phyloP scores from a whole-genome alignment of 352 stramenopile genomes.

The Phytophthora lateralis region DNA sequence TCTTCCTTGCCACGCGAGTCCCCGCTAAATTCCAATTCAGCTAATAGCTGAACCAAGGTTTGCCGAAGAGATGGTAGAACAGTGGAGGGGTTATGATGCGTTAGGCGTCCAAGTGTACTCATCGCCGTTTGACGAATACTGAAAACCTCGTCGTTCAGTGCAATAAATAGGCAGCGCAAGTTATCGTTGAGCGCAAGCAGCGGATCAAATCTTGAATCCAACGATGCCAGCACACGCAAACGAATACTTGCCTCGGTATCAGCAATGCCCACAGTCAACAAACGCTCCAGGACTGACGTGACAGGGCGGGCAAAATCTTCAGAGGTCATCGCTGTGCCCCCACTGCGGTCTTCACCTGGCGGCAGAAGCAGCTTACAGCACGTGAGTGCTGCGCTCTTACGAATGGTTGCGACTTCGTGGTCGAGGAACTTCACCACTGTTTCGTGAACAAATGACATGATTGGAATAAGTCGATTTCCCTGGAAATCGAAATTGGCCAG shows the following conservation, averaged over 20 bases:
- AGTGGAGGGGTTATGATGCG: conserved; percentile 82
- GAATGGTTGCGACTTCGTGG: conserved; percentile 83
- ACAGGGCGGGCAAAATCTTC: conserved; percentile 80
- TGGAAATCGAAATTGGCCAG: conserved; percentile 89
- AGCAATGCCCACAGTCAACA: conserved; percentile 86
- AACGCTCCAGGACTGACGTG: conserved; percentile 74
- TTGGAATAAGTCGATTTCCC: conserved; percentile 82
- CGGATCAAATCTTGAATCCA: conserved; percentile 84
- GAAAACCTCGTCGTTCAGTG: conserved; percentile 87
- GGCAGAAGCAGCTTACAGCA: conserved; percentile 87
- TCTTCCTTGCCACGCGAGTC: conserved; percentile 85
- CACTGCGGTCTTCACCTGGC: conserved; percentile 60
- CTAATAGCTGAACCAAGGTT: conserved; percentile 86
- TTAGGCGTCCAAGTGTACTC: conserved; percentile 86
- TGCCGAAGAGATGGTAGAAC: conserved; percentile 84
- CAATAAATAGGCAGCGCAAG: conserved; percentile 86
- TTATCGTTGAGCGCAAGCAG: conserved; percentile 85
- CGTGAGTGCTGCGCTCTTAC: conserved; percentile 87
- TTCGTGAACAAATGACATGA: conserved; percentile 90
- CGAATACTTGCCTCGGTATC: conserved; percentile 88
- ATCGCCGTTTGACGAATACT: conserved; percentile 90
- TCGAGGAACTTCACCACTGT: conserved; percentile 89
- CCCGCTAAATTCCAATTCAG: conserved; percentile 86
- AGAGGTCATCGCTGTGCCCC: conserved; percentile 48
- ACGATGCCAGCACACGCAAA: conserved; percentile 75